Percentiles rank a stretch among this genome's conserved stretches.
Evolutionary conservation across 1,139 yeast genomes (phyloP).

Genomic region (Candida freyschussii): DNA sequence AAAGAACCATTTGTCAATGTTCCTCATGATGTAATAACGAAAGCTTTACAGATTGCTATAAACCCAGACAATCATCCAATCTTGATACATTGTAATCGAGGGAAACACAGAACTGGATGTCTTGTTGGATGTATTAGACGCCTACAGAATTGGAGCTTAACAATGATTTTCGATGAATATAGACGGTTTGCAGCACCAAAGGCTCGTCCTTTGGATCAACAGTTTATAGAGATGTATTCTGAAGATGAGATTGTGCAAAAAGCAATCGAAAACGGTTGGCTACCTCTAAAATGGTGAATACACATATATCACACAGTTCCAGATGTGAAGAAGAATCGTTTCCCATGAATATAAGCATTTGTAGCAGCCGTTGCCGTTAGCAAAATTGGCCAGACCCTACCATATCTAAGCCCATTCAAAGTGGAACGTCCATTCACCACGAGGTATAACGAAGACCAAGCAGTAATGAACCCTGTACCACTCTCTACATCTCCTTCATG

Average conservation of each 20-base stretch:
- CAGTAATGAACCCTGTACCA: constrained; percentile 84
- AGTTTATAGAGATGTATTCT: constrained; percentile 84
- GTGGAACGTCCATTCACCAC: constrained; percentile 69
- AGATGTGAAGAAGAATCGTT: constrained; percentile 40
- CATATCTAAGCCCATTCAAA: constrained; percentile 39
- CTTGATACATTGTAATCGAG: constrained; percentile 89
- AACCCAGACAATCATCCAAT: constrained; percentile 88
- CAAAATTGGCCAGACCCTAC: constrained; percentile 55
- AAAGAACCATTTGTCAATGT: constrained; percentile 91
- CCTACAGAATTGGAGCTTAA: constrained; percentile 85
- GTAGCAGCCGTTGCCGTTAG: constrained; percentile 55
- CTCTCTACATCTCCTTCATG: constrained; percentile 75
- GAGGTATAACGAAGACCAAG: constrained; percentile 80
- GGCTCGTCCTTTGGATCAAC: constrained; percentile 92
- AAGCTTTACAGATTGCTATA: constrained; percentile 75
- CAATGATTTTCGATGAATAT: constrained; percentile 93
- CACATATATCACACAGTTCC: constrained; percentile 5
- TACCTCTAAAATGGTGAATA: constrained; percentile 63
- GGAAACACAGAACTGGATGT: constrained; percentile 96
- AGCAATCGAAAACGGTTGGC: constrained; percentile 50
- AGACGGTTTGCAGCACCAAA: constrained; percentile 92
- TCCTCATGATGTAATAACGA: constrained; percentile 69
- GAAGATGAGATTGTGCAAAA: constrained; percentile 51
- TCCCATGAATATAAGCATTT: constrained; percentile 65
- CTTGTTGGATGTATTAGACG: constrained; percentile 87